These are phyloP conservation scores for Arabidopsis lyrata DNA, from an alignment of 441 rosid species.

Conservation along the genomic window DNA sequence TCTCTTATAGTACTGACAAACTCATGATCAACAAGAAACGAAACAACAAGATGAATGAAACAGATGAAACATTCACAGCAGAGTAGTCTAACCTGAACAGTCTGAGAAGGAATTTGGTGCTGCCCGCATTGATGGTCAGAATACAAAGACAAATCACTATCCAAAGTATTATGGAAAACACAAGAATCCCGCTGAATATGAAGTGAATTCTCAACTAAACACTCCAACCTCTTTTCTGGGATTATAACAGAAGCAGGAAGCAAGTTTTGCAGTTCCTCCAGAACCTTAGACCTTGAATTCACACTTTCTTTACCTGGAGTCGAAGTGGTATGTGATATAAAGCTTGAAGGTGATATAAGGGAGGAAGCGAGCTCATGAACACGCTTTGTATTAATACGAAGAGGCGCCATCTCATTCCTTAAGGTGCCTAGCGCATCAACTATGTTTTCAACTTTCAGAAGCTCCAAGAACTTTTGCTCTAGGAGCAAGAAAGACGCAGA, in stretches of 20 bases:
- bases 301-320: conserved; percentile 43
- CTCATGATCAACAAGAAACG: conserved; percentile 18
- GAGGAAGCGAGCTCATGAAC: conserved; percentile 58
- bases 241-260: conserved; percentile 59
- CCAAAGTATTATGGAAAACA: conserved; percentile 53
- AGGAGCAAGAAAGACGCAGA: conserved; percentile 58
- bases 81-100: conserved; percentile 55
- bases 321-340: conserved; percentile 34
- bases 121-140: conserved; percentile 56
- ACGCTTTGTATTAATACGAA: conserved; percentile 50
- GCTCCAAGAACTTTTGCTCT: conserved; percentile 63
- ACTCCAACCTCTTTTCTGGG: conserved; percentile 60
- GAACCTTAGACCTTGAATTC: conserved; percentile 52
- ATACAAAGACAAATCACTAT: conserved; percentile 55
- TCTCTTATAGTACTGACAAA: conserved; percentile 17
- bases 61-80: conserved; percentile 3
- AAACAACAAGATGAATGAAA: conserved; percentile 8
- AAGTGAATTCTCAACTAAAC: conserved; percentile 58
- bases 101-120: conserved; percentile 56
- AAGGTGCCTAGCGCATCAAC: conserved; percentile 53
- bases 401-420: conserved; percentile 61
- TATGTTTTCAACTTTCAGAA: conserved; percentile 48
- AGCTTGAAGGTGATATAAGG: conserved; percentile 47
- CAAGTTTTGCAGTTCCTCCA: conserved; percentile 56
- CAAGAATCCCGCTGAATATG: conserved; percentile 58